These are phyloP conservation scores for Cystodermella granulosa DNA, from an alignment of 1,284 basidiomycete species.

Conservation along the genomic window DNA sequence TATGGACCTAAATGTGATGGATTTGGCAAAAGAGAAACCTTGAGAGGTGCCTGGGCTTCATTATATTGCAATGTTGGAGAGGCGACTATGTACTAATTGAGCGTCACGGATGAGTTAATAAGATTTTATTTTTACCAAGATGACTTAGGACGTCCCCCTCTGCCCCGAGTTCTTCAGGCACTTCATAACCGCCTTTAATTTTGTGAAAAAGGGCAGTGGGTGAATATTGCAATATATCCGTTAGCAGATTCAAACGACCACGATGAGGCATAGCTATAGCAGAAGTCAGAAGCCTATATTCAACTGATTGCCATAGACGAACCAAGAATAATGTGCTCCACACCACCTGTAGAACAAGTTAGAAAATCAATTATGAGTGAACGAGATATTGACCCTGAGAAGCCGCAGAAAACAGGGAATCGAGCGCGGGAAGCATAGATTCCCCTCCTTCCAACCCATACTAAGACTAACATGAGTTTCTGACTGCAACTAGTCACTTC, in stretches of 20 bases:
- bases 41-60: slow-evolving; percentile 48
- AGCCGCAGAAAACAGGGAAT: slow-evolving; percentile 66
- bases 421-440: slow-evolving; percentile 82
- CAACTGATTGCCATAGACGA: no score
- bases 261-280: slow-evolving; percentile 80
- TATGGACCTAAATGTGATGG: slow-evolving; percentile 75
- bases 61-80: slow-evolving; percentile 59
- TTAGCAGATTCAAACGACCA: slow-evolving; percentile 84
- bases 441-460: slow-evolving; percentile 87
- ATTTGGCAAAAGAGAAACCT: slow-evolving; percentile 78
- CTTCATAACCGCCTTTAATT: slow-evolving; percentile 73
- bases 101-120: no score
- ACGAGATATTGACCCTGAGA: slow-evolving; percentile 46
- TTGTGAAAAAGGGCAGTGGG: slow-evolving; percentile 75
- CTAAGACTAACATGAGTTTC: slow-evolving; percentile 18
- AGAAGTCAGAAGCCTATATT: no score
- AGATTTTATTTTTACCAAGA: slow-evolving; percentile 52
- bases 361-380: background rate
- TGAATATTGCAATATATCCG: slow-evolving; percentile 65
- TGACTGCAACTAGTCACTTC: background rate
- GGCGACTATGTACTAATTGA: slow-evolving; percentile 54
- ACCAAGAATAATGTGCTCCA: slow-evolving; percentile 65
- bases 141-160: slow-evolving; percentile 86
- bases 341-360: slow-evolving; percentile 42
- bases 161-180: slow-evolving; percentile 61